A percentile compares a stretch with the other conserved stretches of the same genome.
These are phyloP conservation scores for Austroboletus festivus DNA, from an alignment of 768 basidiomycete genomes.

Conservation along the genomic window DNA sequence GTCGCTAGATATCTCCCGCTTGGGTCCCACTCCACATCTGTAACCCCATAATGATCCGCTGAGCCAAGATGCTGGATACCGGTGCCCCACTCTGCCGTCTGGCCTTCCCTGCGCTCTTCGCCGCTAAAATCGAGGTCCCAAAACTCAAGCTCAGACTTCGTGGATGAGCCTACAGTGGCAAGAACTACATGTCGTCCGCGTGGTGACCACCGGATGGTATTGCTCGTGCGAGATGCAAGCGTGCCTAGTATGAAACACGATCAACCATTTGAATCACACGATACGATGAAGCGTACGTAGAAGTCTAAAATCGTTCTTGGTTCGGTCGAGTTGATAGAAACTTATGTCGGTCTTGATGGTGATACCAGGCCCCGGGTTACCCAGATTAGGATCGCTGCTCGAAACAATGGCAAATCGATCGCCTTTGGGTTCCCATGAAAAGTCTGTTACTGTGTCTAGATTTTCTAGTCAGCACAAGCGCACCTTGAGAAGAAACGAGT, in stretches of 20 bases:
- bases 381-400: conserved; percentile 89
- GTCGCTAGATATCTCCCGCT: conserved; percentile 91
- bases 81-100: conserved; percentile 71
- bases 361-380: conserved; percentile 83
- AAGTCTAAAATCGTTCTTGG: conserved; percentile 91
- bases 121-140: conserved; percentile 95
- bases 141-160: conserved; percentile 96
- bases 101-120: conserved; percentile 47
- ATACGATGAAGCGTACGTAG: conserved; percentile 55
- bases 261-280: not conserved
- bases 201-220: conserved; percentile 96
- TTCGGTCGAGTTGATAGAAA: conserved; percentile 92
- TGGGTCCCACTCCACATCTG: conserved; percentile 98
- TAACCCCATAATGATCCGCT: conserved; percentile 95
- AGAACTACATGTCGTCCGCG: conserved; percentile 93
- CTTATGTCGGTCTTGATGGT: conserved; percentile 96
- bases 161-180: conserved; percentile 91
- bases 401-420: conserved; percentile 95
- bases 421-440: conserved; percentile 99
- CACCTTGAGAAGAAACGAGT: not conserved
- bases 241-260: conserved; percentile 48
- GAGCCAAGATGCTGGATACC: conserved; percentile 83
- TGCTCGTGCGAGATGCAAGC: conserved; percentile 79
- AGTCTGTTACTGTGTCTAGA: conserved; percentile 88
- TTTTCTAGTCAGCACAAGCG: conserved; percentile 9